Conservation (phyloP, 768 basidiomycete genomes). For the Amyloporia xantha region DNA sequence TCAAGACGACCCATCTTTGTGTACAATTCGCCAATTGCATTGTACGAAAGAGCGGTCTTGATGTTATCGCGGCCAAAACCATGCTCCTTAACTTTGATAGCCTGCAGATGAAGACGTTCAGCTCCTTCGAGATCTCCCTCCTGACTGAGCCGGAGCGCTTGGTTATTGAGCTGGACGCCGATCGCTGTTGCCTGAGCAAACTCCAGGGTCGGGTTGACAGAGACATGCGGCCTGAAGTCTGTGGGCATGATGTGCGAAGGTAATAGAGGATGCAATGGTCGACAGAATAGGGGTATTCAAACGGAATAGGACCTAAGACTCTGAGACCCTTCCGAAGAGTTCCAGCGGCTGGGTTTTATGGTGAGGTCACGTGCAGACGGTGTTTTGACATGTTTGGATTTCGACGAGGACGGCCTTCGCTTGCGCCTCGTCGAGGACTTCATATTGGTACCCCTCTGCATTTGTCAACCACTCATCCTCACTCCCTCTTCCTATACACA, state of each 20-base stretch:
- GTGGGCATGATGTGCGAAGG: no score
- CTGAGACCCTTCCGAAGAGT: no score
- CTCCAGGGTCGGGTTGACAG: constrained; percentile 4
- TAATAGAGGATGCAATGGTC: no score
- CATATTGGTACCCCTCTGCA: constrained; percentile 3
- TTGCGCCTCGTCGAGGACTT: constrained; percentile 1
- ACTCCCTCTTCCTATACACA: constrained; percentile 10
- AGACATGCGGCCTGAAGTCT: no score
- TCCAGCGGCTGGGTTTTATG: no score
- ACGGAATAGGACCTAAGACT: no score
- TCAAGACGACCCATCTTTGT: constrained; percentile 26
- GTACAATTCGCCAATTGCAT: constrained; percentile 31
- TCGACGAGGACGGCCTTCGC: constrained; percentile 4
- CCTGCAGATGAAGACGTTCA: constrained; percentile 25
- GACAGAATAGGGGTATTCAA: no score
- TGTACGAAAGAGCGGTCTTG: constrained; percentile 25
- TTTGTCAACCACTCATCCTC: no score
- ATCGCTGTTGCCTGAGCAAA: constrained; percentile 4
- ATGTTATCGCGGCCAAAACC: constrained; percentile 16
- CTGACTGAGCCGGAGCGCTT: constrained; percentile 11
- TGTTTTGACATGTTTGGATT: constrained; percentile 12
- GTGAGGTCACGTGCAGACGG: no score
- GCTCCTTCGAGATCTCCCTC: constrained; percentile 22
- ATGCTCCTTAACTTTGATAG: constrained; percentile 24
- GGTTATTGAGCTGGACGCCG: constrained; percentile 16